phyloP scores from a whole-genome alignment of 2,329 filamentous ascomycete species.

The Zymoseptoria brevis region DNA sequence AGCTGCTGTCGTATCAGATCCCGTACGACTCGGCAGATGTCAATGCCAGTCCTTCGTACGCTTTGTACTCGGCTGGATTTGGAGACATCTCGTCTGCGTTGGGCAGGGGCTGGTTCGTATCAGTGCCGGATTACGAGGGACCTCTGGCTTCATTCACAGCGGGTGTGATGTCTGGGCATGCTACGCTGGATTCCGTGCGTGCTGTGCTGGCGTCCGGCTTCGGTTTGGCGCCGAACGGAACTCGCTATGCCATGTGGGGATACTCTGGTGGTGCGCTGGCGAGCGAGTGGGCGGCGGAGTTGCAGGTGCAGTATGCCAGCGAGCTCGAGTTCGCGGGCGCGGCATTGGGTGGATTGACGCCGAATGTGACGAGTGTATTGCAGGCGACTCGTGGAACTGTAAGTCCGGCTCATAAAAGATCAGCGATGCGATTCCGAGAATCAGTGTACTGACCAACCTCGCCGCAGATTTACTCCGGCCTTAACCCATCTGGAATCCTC shows the following conservation, averaged over 20 bases:
- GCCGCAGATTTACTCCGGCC: slow-evolving; percentile 14
- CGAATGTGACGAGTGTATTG: slow-evolving; percentile 35
- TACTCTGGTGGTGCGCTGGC: slow-evolving; percentile 50
- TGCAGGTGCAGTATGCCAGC: slow-evolving; percentile 47
- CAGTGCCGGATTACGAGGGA: slow-evolving; percentile 40
- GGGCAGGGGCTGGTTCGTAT: slow-evolving; percentile 41
- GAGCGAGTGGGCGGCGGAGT: slow-evolving; percentile 45
- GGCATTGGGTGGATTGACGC: slow-evolving; percentile 43
- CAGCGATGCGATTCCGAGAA: too few species aligned
- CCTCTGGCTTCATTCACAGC: slow-evolving; percentile 37
- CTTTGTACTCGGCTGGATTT: slow-evolving; percentile 22
- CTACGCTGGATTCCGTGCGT: slow-evolving; percentile 38
- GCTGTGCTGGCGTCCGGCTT: slow-evolving; percentile 30
- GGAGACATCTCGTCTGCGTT: slow-evolving; percentile 32
- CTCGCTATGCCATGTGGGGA: slow-evolving; percentile 39
- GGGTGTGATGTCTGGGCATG: slow-evolving; percentile 37
- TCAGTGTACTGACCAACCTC: not conserved
- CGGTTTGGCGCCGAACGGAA: slow-evolving; percentile 13
- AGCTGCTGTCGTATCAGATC: slow-evolving; percentile 24
- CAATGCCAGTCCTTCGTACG: slow-evolving; percentile 35
- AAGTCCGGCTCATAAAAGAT: not conserved
- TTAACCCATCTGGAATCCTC: slow-evolving; percentile 30
- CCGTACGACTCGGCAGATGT: slow-evolving; percentile 33
- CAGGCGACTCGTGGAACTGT: slow-evolving; percentile 26
- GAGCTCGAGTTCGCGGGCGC: slow-evolving; percentile 44